These are phyloP conservation scores for Forsythia suspensa DNA, from an alignment of 257 asterid species.

Conservation along the genomic window DNA sequence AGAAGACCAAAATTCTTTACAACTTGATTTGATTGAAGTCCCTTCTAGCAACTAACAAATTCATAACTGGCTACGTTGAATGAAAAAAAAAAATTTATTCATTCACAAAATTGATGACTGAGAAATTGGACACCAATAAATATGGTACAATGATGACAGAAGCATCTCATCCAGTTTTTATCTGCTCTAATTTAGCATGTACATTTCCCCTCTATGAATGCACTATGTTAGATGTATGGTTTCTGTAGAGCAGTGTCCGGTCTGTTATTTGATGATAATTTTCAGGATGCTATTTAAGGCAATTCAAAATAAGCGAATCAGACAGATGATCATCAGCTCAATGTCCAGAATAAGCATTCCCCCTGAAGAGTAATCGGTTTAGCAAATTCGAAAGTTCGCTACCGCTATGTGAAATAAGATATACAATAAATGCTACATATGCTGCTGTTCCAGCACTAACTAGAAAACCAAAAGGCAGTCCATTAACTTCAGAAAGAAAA, in stretches of 20 bases:
- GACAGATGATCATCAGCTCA: slow-evolving; percentile 19
- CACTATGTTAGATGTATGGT: slow-evolving; percentile 11
- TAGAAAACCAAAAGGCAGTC: slow-evolving; percentile 53
- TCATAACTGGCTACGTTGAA: background rate
- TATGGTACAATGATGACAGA: slow-evolving; percentile 11
- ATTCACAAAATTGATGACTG: background rate
- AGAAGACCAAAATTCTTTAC: background rate
- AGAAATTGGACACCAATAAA: background rate
- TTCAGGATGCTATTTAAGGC: background rate
- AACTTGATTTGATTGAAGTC: background rate
- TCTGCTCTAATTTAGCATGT: slow-evolving; percentile 16
- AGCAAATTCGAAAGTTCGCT: slow-evolving; percentile 47
- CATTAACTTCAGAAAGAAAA: slow-evolving; percentile 70
- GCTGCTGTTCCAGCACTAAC: slow-evolving; percentile 63
- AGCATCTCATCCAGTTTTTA: slow-evolving; percentile 20
- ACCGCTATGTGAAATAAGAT: slow-evolving; percentile 64
- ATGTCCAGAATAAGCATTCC: slow-evolving; percentile 34
- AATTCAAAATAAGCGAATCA: slow-evolving; percentile 1
- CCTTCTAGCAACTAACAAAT: background rate
- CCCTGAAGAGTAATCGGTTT: slow-evolving; percentile 39
- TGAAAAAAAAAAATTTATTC: background rate
- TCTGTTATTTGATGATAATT: background rate
- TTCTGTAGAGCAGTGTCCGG: background rate
- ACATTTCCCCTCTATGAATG: slow-evolving; percentile 2
- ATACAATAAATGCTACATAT: slow-evolving; percentile 64